Conservation (phyloP, 108 stramenopile species). For the Cyclotella sp. region DNA sequence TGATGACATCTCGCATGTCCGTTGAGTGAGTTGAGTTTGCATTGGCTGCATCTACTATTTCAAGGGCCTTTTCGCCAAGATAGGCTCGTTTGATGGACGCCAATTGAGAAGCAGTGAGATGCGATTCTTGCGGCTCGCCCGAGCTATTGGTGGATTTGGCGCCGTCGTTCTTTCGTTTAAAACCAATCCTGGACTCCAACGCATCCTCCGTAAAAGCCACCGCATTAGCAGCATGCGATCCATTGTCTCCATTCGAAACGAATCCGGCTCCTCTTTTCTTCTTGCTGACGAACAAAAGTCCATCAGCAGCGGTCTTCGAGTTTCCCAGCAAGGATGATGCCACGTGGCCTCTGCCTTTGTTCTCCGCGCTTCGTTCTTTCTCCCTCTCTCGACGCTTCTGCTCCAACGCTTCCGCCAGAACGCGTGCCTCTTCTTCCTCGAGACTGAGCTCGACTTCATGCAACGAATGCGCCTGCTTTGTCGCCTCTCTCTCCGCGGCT, state of each 20-base stretch:
- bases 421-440: conserved; percentile 35
- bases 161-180: conserved; percentile 6
- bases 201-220: conserved; percentile 8
- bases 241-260: not conserved
- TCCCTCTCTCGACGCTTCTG: conserved; percentile 23
- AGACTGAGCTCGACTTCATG: not conserved
- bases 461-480: conserved; percentile 21
- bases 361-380: conserved; percentile 2
- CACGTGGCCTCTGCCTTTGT: not conserved
- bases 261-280: conserved; percentile 49
- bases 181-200: conserved; percentile 20
- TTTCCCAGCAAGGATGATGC: not conserved
- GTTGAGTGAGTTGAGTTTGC: conserved; percentile 16
- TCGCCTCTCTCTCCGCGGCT: conserved; percentile 48
- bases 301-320: not conserved
- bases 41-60: conserved; percentile 28
- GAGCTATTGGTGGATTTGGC: not conserved
- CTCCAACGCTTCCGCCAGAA: conserved; percentile 26
- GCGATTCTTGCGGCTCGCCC: conserved; percentile 30
- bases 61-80: conserved; percentile 62
- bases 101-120: conserved; percentile 49
- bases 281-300: conserved; percentile 68
- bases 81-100: conserved; percentile 67
- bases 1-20: conserved; percentile 6
- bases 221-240: not conserved